Conservation (phyloP, 129 eudicot genomes). For the Ambrosia artemisiifolia region DNA sequence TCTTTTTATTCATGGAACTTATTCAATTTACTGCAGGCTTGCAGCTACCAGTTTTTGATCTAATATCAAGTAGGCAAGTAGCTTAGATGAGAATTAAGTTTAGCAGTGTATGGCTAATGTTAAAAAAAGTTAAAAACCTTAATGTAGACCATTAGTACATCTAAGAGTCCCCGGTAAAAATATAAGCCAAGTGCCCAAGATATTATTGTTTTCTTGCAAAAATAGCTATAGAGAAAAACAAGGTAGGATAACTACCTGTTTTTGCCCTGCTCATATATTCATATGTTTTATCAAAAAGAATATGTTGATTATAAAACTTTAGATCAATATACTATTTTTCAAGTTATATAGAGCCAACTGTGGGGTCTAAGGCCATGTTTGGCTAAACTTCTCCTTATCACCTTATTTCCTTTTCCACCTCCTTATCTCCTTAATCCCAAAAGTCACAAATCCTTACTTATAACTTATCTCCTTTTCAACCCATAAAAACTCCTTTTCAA, state of each 20-base stretch:
- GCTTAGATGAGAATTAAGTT: slow-evolving; percentile 2
- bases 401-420: too few relatives aligned
- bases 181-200: background rate
- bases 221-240: background rate
- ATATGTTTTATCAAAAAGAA: too few relatives aligned
- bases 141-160: background rate
- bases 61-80: background rate
- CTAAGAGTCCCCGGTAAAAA: background rate
- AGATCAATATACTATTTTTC: too few relatives aligned
- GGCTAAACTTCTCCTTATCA: too few relatives aligned
- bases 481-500: too few relatives aligned
- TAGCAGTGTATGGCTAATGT: background rate
- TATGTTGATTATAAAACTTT: too few relatives aligned
- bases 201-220: background rate
- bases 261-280: slow-evolving; percentile 30
- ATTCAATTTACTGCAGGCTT: background rate
- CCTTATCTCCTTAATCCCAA: too few relatives aligned
- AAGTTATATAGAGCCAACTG: too few relatives aligned
- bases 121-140: background rate
- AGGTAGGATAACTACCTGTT: slow-evolving; percentile 78
- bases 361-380: too few relatives aligned
- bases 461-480: too few relatives aligned
- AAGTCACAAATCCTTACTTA: too few relatives aligned
- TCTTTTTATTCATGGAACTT: background rate
- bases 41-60: background rate